Base-by-base conservation (phyloP, 148 eudicot genomes). In the Nyssa sinensis region DNA sequence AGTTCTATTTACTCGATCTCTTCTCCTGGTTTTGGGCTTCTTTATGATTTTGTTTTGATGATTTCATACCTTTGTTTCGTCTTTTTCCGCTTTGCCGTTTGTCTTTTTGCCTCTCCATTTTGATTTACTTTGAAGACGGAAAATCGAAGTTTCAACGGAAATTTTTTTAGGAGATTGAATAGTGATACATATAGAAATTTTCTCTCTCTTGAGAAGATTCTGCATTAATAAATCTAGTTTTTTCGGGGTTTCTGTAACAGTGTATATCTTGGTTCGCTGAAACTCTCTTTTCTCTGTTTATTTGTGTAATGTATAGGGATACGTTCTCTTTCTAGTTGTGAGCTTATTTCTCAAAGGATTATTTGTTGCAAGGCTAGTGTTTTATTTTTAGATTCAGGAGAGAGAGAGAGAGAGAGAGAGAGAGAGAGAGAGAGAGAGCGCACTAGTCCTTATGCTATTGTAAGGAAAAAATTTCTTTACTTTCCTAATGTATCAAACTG, bases 141-240 rank as follows among this genome's bases (percentile, higher is more conserved):
- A 17, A 21, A 17, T 55, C 59, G 19, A 55, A 55, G 59, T 19
- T 21, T 55, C 7, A 21, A 55, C 59, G 21, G 0, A 3, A 17
- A n/a, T 28, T 41, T 29, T 64, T 21, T n/a, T 41, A 24, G 41
- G 28, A 28, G 29, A 41, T 62, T 62, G 68, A 44, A 62, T 37
- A 37, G 67, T 28, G 57, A 6, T 62, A 7, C 21, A 21, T 25
- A 16, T 39, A 21, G 32, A 34, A 39, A 41, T 7, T 55, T 5
- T 37, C 23, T 73, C 29, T 4, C 75, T 72, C 65, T 71, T 34
- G 25, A 34, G 12, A 28, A 41, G 30, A 27, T 62, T 62, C 29
- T 12, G 27, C 75, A 17, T 62, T 5, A 3, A 25, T 34, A 11
- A 5, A 1, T 1, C 16, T 35, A 34, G 10, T 14, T 30, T 60